Percentiles rank a stretch among this genome's conserved stretches.
phyloP scores from a whole-genome alignment of 345 rosid genomes.

The Hypericum androsaemum region DNA sequence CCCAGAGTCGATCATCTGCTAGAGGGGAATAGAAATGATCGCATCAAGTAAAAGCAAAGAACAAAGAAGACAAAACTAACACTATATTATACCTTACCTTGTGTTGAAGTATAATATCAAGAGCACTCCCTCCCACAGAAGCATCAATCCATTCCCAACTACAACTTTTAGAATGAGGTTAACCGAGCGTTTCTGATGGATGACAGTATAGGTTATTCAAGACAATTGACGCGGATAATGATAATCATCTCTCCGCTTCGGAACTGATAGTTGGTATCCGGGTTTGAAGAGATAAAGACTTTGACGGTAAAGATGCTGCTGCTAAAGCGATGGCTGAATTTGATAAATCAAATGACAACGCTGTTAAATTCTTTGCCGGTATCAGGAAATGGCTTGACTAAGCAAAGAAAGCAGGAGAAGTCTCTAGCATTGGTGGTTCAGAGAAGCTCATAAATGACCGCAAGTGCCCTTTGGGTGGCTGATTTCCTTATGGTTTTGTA shows the following conservation, averaged over 20 bases:
- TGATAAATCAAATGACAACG: conserved; percentile 38
- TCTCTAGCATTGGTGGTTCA: conserved; percentile 19
- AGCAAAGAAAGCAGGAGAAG: conserved; percentile 16
- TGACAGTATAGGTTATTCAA: conserved; percentile 49
- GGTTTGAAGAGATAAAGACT: conserved; percentile 65
- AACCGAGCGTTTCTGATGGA: neutral
- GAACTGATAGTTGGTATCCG: conserved; percentile 70
- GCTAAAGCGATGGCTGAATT: conserved; percentile 48
- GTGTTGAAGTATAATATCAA: too few relatives aligned
- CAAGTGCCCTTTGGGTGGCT: conserved; percentile 19
- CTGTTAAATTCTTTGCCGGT: conserved; percentile 46
- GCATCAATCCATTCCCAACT: too few relatives aligned
- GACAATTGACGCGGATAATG: conserved; percentile 48
- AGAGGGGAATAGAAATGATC: too few relatives aligned
- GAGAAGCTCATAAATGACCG: conserved; percentile 39
- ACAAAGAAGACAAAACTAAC: too few relatives aligned
- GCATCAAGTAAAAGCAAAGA: too few relatives aligned
- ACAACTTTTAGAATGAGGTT: neutral
- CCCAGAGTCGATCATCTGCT: too few relatives aligned
- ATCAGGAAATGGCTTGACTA: conserved; percentile 37
- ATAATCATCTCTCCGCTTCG: conserved; percentile 29
- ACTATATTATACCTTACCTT: too few relatives aligned
- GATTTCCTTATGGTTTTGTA: neutral
- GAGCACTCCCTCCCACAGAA: too few relatives aligned
- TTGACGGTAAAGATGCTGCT: conserved; percentile 59